phyloP scores from a whole-genome alignment of 306 rosid species.

The Vachellia collinsii region DNA sequence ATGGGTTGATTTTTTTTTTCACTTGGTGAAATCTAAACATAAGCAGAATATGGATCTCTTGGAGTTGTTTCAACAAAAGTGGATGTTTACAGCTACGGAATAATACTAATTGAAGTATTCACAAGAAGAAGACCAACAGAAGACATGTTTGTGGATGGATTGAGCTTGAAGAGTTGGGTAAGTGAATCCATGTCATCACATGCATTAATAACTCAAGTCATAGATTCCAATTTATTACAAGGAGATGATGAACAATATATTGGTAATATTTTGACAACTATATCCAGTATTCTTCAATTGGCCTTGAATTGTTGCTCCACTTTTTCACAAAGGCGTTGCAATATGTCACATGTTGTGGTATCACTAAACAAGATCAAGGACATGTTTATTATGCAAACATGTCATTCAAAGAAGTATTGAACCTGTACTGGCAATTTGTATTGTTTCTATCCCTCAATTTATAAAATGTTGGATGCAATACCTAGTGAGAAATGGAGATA shows the following conservation, averaged over 20 bases:
- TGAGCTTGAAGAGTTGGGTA: background rate
- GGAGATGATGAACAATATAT: background rate
- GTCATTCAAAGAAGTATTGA: background rate
- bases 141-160: background rate
- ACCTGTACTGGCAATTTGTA: background rate
- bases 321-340: background rate
- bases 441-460: background rate
- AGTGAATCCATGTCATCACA: background rate
- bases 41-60: background rate
- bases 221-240: background rate
- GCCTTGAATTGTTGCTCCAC: background rate
- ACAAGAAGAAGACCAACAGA: background rate
- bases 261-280: background rate
- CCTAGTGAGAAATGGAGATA: background rate
- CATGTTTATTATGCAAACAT: background rate
- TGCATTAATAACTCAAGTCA: background rate
- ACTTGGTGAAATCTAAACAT: background rate
- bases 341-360: background rate
- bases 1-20: background rate
- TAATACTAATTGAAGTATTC: background rate
- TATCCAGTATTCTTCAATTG: background rate
- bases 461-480: background rate
- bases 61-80: background rate
- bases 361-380: background rate
- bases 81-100: background rate